Conservation (phyloP, 768 basidiomycete genomes). For the Hygrophoropsis aurantiaca region DNA sequence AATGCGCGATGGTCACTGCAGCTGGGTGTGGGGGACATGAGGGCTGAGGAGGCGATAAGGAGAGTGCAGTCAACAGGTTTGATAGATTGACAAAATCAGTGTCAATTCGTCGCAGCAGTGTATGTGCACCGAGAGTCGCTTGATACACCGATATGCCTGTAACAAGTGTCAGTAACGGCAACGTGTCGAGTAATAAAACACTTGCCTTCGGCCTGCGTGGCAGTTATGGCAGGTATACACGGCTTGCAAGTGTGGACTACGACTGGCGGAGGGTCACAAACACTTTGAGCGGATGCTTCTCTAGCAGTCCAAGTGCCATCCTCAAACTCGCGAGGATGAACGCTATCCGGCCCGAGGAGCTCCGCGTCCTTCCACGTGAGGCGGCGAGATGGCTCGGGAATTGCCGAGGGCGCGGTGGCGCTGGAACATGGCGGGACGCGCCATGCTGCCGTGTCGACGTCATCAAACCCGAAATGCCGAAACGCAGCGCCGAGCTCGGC, state of each 20-base stretch:
- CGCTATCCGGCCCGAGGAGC: conserved; percentile 44
- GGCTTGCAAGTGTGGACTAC: conserved; percentile 67
- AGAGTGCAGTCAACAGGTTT: conserved; percentile 39
- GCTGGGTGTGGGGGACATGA: conserved; percentile 37
- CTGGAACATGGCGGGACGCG: too few species aligned
- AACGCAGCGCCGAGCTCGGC: too few species aligned
- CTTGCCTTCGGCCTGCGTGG: conserved; percentile 71
- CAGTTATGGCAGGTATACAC: conserved; percentile 60
- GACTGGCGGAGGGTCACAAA: conserved; percentile 37
- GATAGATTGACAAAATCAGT: conserved; percentile 78
- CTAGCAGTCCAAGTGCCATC: conserved; percentile 30
- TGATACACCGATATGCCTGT: conserved; percentile 76
- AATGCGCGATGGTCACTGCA: conserved; percentile 51
- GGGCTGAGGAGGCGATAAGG: conserved; percentile 31
- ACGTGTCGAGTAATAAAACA: neutral
- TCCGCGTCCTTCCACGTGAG: conserved; percentile 44
- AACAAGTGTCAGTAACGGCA: conserved; percentile 9
- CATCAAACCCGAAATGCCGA: too few species aligned
- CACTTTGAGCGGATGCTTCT: too few species aligned
- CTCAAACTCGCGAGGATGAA: conserved; percentile 42
- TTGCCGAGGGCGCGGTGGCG: too few species aligned
- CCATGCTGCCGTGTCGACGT: too few species aligned
- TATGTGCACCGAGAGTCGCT: conserved; percentile 53
- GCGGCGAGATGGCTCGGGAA: conserved; percentile 8
- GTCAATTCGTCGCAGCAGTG: conserved; percentile 71